A percentile compares a stretch with the other conserved stretches of the same genome.
Evolutionary conservation across 495 filamentous ascomycete species (phyloP).

Genomic region (Hyaloscypha bicolor): DNA sequence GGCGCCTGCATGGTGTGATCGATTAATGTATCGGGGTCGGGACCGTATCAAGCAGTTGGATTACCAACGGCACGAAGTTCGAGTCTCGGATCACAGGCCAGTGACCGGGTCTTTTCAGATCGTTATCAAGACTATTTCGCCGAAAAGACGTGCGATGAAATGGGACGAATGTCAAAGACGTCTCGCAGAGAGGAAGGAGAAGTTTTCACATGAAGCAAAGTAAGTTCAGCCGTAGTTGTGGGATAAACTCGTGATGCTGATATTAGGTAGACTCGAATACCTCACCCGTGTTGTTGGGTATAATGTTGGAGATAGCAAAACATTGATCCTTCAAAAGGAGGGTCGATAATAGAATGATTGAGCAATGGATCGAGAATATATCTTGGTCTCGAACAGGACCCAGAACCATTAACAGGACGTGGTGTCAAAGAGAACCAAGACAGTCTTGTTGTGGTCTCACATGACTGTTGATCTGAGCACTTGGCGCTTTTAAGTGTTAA

Average conservation of each 20-base stretch:
- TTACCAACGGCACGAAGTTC: conserved; percentile 85
- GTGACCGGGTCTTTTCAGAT: conserved; percentile 84
- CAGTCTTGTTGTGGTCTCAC: neutral
- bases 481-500: neutral
- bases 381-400: neutral
- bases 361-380: neutral
- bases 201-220: conserved; percentile 33
- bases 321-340: conserved; percentile 18
- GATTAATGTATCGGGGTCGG: conserved; percentile 81
- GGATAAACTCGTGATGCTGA: conserved; percentile 14
- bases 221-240: conserved; percentile 14
- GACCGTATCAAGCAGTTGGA: conserved; percentile 84
- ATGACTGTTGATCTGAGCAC: neutral
- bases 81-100: conserved; percentile 89
- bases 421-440: neutral
- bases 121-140: conserved; percentile 76
- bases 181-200: conserved; percentile 69
- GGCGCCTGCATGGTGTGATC: conserved; percentile 96
- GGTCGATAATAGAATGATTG: neutral
- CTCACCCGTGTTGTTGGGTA: conserved; percentile 29
- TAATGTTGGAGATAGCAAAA: conserved; percentile 21
- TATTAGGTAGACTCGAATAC: conserved; percentile 24
- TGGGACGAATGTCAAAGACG: conserved; percentile 72
- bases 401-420: neutral
- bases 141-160: conserved; percentile 59